Evolutionary conservation across 2,329 filamentous ascomycete species (phyloP).

Genomic region (Geosmithia morbida): DNA sequence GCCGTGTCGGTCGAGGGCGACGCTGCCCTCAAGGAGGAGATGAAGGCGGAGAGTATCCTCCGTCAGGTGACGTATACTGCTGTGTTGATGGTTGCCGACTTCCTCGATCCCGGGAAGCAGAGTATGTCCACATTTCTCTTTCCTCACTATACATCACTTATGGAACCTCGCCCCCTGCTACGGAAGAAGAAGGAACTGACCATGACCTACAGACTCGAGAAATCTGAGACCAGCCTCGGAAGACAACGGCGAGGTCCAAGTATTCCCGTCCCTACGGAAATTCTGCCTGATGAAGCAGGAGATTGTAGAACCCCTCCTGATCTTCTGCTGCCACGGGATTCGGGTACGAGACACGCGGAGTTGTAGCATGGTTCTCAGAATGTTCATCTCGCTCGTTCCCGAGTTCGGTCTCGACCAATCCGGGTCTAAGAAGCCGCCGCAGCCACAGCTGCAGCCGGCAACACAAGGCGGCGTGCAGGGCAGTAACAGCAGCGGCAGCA

Average conservation of each 20-base stretch:
- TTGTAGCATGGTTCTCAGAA: conserved; percentile 69
- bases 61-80: conserved; percentile 86
- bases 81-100: conserved; percentile 79
- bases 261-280: conserved; percentile 49
- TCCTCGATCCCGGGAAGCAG: conserved; percentile 61
- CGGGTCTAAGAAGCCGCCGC: conserved; percentile 8
- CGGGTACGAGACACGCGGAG: conserved; percentile 82
- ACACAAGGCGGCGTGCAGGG: conserved; percentile 5
- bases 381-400: conserved; percentile 74
- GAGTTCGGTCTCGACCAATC: conserved; percentile 53
- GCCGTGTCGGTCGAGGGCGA: conserved; percentile 53
- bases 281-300: conserved; percentile 69
- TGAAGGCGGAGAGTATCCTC: conserved; percentile 94
- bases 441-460: conserved; percentile 2
- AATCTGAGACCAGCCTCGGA: conserved; percentile 8
- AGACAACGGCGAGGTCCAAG: conserved; percentile 15
- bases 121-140: conserved; percentile 29
- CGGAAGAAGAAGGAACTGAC: not conserved
- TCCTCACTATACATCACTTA: not conserved
- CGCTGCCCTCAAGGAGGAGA: conserved; percentile 75
- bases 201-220: conserved; percentile 13
- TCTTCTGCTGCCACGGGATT: conserved; percentile 85
- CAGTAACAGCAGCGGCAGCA: no score
- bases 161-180: no score
- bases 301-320: conserved; percentile 74